Conservation (phyloP, 176 grass and related monocot genomes). For the Aegilops sharonensis region DNA sequence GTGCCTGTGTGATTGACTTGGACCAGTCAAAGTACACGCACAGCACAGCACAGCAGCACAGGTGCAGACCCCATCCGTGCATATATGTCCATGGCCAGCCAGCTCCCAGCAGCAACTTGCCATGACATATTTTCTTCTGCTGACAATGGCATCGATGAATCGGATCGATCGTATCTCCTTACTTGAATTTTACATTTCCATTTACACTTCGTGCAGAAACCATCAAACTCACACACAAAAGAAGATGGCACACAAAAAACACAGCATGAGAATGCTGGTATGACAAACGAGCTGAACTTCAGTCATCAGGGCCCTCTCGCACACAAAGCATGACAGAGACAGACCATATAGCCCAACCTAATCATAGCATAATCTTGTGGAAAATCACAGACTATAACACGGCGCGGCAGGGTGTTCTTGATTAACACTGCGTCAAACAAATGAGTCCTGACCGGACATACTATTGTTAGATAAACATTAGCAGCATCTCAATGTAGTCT, state of each 20-base stretch:
- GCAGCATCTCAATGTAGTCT: background rate
- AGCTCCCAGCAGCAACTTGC: background rate
- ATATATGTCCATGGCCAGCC: background rate
- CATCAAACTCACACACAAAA: background rate
- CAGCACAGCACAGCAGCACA: background rate
- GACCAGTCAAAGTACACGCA: background rate
- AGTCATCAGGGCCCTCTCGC: background rate
- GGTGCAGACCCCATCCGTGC: background rate
- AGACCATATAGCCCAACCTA: background rate
- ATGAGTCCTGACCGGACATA: background rate
- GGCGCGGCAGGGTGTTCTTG: background rate
- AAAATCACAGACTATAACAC: background rate
- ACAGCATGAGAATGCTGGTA: background rate
- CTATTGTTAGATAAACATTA: background rate
- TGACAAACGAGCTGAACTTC: background rate
- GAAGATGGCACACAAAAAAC: background rate
- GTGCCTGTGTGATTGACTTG: background rate
- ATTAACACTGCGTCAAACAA: background rate
- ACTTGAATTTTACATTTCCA: too few species aligned
- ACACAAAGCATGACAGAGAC: background rate
- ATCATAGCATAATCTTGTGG: background rate
- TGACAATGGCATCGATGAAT: background rate
- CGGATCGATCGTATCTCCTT: too few species aligned
- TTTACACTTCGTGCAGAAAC: too few species aligned
- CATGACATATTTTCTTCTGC: constrained; percentile 1